Percentiles rank a stretch among this genome's conserved stretches.
Conservation (phyloP, 192 early-diverging fungal species). For the Linnemannia exigua region DNA sequence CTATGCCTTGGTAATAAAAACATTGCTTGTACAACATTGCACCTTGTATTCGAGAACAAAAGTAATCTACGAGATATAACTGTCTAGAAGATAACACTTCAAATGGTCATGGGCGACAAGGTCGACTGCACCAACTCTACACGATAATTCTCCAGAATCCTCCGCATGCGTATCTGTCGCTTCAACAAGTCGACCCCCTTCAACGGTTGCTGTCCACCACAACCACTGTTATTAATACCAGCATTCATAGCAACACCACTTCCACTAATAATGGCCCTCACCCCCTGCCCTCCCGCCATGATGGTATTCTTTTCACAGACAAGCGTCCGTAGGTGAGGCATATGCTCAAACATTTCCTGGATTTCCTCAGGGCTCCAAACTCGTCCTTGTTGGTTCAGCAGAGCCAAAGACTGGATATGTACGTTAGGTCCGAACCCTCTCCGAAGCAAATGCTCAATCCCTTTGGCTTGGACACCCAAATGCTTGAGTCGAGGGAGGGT, state of each 20-base stretch:
- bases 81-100: neutral
- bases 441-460: constrained; percentile 38
- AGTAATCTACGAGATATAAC: neutral
- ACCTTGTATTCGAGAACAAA: neutral
- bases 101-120: constrained; percentile 5
- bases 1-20: constrained; percentile 1
- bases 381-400: constrained; percentile 48
- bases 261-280: no score
- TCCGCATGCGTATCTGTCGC: neutral
- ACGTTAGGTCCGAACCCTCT: constrained; percentile 44
- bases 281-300: neutral
- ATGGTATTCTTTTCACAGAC: constrained; percentile 49
- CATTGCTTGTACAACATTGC: neutral
- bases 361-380: constrained; percentile 35
- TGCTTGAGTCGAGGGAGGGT: constrained; percentile 39
- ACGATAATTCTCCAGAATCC: constrained; percentile 6
- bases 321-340: constrained; percentile 24
- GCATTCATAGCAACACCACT: neutral
- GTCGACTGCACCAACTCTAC: constrained; percentile 29
- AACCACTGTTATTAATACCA: neutral
- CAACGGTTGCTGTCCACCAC: neutral
- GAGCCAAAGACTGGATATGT: constrained; percentile 28
- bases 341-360: constrained; percentile 29
- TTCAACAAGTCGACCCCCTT: constrained; percentile 1
- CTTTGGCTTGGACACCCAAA: constrained; percentile 41